phyloP scores from a whole-genome alignment of 2,329 filamentous ascomycete genomes.

The Alternaria burnsii region DNA sequence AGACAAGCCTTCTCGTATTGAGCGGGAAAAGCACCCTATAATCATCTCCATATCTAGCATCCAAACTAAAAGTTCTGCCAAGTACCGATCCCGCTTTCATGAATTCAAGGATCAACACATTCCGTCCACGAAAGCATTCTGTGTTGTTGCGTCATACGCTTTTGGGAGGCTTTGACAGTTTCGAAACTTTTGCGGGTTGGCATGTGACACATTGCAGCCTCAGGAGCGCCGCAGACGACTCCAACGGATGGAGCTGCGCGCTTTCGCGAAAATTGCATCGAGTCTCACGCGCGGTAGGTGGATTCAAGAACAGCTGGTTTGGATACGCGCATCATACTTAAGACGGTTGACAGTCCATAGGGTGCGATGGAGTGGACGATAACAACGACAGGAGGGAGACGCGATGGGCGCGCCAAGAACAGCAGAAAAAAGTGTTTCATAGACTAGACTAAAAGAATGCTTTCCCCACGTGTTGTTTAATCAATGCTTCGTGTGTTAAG shows the following conservation, averaged over 20 bases:
- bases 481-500: not conserved
- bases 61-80: not conserved
- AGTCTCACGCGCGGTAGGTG: not conserved
- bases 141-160: not conserved
- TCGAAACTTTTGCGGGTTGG: not conserved
- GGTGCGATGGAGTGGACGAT: not conserved
- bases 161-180: not conserved
- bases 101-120: no score
- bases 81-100: no score
- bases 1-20: not conserved
- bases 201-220: not conserved
- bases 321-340: no score
- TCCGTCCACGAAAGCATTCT: not conserved
- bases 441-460: not conserved
- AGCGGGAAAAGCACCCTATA: not conserved
- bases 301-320: not conserved
- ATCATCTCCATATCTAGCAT: not conserved
- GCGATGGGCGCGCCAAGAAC: not conserved
- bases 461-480: not conserved
- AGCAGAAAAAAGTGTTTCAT: not conserved
- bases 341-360: not conserved
- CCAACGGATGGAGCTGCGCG: not conserved
- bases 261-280: not conserved
- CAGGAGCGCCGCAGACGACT: not conserved
- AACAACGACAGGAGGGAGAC: not conserved